A percentile compares a stretch with the other conserved stretches of the same genome.
Evolutionary conservation across 108 stramenopile genomes (phyloP).

Genomic region (Skeletonema potamos): DNA sequence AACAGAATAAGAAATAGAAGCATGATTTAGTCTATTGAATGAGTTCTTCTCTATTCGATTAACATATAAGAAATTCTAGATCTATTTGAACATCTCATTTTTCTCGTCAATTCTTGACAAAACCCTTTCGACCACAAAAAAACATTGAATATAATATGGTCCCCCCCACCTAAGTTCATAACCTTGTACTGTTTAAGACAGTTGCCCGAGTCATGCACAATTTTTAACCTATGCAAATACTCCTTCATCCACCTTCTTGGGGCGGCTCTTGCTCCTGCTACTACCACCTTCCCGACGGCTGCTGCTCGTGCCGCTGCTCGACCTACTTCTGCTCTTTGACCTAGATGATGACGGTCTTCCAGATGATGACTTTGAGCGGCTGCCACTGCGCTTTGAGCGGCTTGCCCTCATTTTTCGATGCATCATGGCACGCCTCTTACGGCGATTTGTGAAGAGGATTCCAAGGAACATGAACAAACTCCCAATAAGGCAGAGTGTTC

Average conservation of each 20-base stretch:
- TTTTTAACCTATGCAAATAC: slow-evolving; percentile 52
- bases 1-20: too few relatives aligned
- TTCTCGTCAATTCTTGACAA: neutral
- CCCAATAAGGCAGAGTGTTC: slow-evolving; percentile 69
- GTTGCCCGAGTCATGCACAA: neutral
- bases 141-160: neutral
- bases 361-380: slow-evolving; percentile 5
- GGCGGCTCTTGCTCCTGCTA: slow-evolving; percentile 41
- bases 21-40: too few relatives aligned
- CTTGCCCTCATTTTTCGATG: slow-evolving; percentile 80
- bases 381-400: slow-evolving; percentile 28
- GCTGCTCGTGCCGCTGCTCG: slow-evolving; percentile 44
- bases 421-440: slow-evolving; percentile 86
- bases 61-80: neutral
- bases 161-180: neutral
- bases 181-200: neutral
- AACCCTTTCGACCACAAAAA: neutral
- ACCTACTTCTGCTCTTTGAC: slow-evolving; percentile 28
- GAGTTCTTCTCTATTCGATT: neutral
- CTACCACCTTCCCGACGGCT: slow-evolving; percentile 36
- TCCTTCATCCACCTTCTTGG: slow-evolving; percentile 45
- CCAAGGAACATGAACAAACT: slow-evolving; percentile 89
- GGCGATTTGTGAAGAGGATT: slow-evolving; percentile 84
- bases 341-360: neutral
- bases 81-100: neutral